These are phyloP conservation scores for Aechmea fasciata DNA, from an alignment of 176 grass and related monocot genomes.

Conservation along the genomic window DNA sequence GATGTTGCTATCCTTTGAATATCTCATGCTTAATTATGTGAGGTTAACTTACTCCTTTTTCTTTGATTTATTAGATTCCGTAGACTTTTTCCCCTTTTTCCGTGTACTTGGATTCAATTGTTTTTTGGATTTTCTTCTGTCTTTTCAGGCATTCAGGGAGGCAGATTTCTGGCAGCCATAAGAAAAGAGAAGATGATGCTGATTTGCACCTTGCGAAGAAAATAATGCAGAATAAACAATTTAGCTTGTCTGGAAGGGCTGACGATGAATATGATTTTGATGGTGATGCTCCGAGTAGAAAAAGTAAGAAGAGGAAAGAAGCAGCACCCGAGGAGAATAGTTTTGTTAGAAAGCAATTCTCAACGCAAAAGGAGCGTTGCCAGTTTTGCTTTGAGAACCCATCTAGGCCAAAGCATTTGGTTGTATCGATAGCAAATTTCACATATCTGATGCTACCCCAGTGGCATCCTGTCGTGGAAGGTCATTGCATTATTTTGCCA, in stretches of 20 bases:
- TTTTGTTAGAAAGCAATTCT: conserved; percentile 22
- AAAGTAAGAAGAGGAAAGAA: conserved; percentile 49
- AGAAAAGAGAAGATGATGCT: conserved; percentile 78
- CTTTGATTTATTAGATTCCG: no score
- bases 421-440: conserved; percentile 91
- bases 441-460: conserved; percentile 88
- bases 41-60: no score
- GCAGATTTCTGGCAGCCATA: conserved; percentile 38
- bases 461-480: conserved; percentile 60
- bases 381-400: conserved; percentile 93
- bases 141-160: conserved; percentile 38
- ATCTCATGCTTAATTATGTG: background rate
- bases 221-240: conserved; percentile 77
- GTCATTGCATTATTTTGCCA: conserved; percentile 83
- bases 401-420: conserved; percentile 89
- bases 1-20: conserved; percentile 5
- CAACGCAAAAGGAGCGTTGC: conserved; percentile 81
- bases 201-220: conserved; percentile 67
- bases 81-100: no score
- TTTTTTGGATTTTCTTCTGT: background rate
- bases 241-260: conserved; percentile 51
- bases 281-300: conserved; percentile 59
- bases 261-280: conserved; percentile 98
- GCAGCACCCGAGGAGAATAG: conserved; percentile 32
- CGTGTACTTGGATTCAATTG: background rate